Base-by-base conservation (phyloP, 2,329 filamentous ascomycete genomes). In the Calonectria ilicicola region DNA sequence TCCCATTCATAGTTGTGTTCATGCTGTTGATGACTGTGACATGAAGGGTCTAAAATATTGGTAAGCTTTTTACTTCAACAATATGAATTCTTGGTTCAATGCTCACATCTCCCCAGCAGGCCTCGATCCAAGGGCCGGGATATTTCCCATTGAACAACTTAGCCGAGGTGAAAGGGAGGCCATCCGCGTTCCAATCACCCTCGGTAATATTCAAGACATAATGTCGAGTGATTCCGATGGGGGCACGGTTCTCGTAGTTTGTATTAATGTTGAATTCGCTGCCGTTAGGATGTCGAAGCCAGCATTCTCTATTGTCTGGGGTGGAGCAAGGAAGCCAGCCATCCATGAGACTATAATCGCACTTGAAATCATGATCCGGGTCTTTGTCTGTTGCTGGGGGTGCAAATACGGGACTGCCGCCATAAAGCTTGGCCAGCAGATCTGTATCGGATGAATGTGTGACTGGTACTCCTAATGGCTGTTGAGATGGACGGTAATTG, bases 31-130 rank as follows among this genome's bases (percentile, higher is more conserved):
- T 65, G 0, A 78, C 71, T 0, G 74, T 78, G 12, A 78, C 69
- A 2, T 76, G 75, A 3, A 77, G 51, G 1, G 74, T 76, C 74
- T 76, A n/a, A 4, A 3, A 10, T 32, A 32, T 5, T 32, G 5
- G 29, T 32, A 32, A 32, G 29, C 29, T 9, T 32, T 32, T 32
- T 9, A 32, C 29, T 32, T 32, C 29, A 32, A 32, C 29, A 32
- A 32, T 32, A 32, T 32, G 7, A 27, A 1, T 7, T 2, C 6
- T 19, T 21, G 19, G 23, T 7, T 3, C 12, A 26, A 21, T 1
- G 74, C 62, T 73, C 15, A 79, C 67, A 60, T 82, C 80, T 10
- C 80, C 80, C 80, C 80, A 81, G 14, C 79, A 80, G 0, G 80
- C 80, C 23, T 81, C 74, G 3, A 82, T 74, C 76, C 78, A 79